Conservation (phyloP, 345 rosid species). For the Bruguiera sexangula region DNA sequence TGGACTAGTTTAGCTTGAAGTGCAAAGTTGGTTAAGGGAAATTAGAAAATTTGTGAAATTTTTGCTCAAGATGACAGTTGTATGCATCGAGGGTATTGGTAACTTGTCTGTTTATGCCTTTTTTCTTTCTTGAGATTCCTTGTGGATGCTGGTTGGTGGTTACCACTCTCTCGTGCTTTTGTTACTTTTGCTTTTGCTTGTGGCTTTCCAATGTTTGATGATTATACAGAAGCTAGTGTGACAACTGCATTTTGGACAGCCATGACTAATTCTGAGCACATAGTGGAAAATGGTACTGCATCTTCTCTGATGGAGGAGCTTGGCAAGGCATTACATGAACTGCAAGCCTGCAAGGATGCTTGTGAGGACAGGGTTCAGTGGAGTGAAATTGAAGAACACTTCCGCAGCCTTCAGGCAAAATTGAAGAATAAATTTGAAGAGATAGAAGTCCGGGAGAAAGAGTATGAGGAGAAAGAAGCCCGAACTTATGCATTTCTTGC, state of each 20-base stretch:
- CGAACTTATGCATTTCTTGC: conserved; percentile 31
- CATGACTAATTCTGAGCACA: conserved; percentile 30
- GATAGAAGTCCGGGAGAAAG: conserved; percentile 50
- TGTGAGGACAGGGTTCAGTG: conserved; percentile 36
- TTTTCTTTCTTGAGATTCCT: no score
- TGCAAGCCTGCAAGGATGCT: conserved; percentile 37
- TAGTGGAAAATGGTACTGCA: conserved; percentile 22
- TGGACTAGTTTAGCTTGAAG: no score
- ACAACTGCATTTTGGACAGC: conserved; percentile 7
- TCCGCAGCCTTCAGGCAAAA: conserved; percentile 33
- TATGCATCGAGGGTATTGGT: no score
- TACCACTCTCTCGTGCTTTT: no score
- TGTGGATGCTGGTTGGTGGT: no score
- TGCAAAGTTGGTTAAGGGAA: no score
- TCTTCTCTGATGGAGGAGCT: conserved; percentile 44
- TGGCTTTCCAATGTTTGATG: not conserved
- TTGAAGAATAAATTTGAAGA: conserved; percentile 41
- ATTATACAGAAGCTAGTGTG: conserved; percentile 14
- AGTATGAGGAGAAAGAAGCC: conserved; percentile 41
- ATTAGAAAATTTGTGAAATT: no score
- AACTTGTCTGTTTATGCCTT: no score
- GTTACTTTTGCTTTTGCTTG: not conserved
- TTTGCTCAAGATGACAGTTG: no score
- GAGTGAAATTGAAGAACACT: conserved; percentile 52
- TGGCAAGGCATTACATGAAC: conserved; percentile 34